These are phyloP conservation scores for Spinacia oleracea DNA, from an alignment of 179 eudicot species.

Conservation along the genomic window DNA sequence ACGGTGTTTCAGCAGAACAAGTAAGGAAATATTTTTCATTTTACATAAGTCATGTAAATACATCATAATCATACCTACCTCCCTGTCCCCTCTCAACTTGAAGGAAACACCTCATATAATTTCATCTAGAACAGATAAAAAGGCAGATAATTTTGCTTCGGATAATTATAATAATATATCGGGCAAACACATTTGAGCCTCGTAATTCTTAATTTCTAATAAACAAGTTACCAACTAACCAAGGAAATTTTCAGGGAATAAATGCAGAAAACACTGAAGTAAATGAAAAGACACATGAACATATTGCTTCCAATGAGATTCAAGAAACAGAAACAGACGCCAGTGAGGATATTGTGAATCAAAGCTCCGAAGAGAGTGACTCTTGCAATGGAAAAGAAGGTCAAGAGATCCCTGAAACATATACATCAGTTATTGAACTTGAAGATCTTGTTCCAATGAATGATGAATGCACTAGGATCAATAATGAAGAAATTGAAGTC, in stretches of 20 bases:
- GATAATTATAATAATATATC: background rate
- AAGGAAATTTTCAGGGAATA: slow-evolving; percentile 2
- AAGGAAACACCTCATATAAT: background rate
- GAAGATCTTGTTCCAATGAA: background rate
- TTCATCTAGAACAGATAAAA: background rate
- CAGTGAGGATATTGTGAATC: background rate
- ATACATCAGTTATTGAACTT: background rate
- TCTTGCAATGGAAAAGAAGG: background rate
- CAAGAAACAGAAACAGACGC: background rate
- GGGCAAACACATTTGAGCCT: background rate
- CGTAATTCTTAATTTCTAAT: background rate
- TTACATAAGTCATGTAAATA: background rate
- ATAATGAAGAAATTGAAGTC: background rate
- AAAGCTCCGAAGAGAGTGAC: background rate
- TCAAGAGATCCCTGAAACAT: slow-evolving; percentile 5
- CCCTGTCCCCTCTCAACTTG: background rate
- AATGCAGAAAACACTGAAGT: background rate
- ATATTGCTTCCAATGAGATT: background rate
- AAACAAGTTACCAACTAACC: background rate
- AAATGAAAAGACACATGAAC: background rate
- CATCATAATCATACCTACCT: background rate
- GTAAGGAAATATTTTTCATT: background rate
- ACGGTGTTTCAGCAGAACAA: background rate
- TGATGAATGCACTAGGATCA: background rate
- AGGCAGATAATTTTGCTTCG: background rate